These are phyloP conservation scores for Solanum tacnaense DNA, from an alignment of 257 asterid genomes.

Conservation along the genomic window DNA sequence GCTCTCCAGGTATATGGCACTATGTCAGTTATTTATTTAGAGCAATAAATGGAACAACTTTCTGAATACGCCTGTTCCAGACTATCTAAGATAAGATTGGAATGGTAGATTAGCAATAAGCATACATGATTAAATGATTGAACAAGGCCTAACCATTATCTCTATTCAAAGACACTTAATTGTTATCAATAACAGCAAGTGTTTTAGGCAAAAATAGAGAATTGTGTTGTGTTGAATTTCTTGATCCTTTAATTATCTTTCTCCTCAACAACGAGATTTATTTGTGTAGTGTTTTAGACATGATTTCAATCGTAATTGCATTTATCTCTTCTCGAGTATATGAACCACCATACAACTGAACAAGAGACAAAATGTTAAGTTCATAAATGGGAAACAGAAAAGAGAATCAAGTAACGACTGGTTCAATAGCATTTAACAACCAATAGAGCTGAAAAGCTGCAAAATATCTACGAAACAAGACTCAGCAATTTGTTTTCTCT, in stretches of 20 bases:
- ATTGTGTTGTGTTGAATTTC: neutral
- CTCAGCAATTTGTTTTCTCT: neutral
- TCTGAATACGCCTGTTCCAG: neutral
- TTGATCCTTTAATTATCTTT: neutral
- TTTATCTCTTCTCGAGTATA: neutral
- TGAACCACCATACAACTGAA: neutral
- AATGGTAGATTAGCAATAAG: neutral
- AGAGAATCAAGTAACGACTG: neutral
- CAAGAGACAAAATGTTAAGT: neutral
- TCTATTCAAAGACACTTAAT: neutral
- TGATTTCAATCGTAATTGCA: neutral
- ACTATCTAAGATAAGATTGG: neutral
- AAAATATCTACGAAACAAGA: neutral
- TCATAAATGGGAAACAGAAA: neutral
- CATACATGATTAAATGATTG: neutral
- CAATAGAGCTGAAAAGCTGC: neutral
- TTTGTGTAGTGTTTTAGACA: neutral
- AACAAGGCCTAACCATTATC: neutral
- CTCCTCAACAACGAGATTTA: neutral
- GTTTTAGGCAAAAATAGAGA: neutral
- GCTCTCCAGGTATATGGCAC: conserved; percentile 45
- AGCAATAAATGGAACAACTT: neutral
- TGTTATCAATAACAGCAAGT: neutral
- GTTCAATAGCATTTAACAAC: neutral
- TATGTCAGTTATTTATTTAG: neutral